Base-by-base conservation (phyloP, 2,329 filamentous ascomycete species). In the Cadophora sp. region DNA sequence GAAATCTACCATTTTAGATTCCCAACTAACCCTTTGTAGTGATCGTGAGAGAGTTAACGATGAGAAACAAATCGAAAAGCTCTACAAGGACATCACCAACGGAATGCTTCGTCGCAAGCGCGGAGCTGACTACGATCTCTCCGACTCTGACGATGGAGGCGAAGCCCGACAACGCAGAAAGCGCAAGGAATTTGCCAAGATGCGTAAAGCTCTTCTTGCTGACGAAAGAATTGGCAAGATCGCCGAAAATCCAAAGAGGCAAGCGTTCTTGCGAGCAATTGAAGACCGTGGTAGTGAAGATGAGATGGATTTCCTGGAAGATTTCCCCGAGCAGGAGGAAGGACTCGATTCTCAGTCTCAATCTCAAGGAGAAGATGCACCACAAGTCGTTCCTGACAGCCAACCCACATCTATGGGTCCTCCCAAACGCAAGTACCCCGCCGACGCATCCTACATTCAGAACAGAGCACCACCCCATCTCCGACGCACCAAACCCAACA, bases 191-290 rank as follows among this genome's bases (percentile, higher is more conserved):
- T 97, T 97, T 79, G 92, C 92, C 43, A 92, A 93, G 81, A 97
- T 97, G 91, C 91, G 94, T 66, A 94, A 93, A 78, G 92, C 94
- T 7, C 85, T 99, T 9, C 87, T 97, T 58, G 86, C 92, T 27
- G 94, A 98, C 76, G 94, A 97, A 79, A 93, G 93, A 46, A 89
- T 99, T 74, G 93, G 92, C 77, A 94, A 95, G 79, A 93, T 98
- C 71, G 94, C 93, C 40, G 89, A 93, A 77, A 94, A 97, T 75
- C 92, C 92, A 1, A 94, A 95, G 77, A 95, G 94, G 77, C 87
- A 91, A 69, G 96, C 96, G 0, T 99, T 99, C 82, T 85, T 99
- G 73, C 90, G 89, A 72, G 93, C 93, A 7, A 92, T 99, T 63
- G 94, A 97, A 75, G 94, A 97, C 77, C 87, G 87, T 61, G 91